Evolutionary conservation across 768 basidiomycete species (phyloP).

Genomic region (Boletus speciosus): DNA sequence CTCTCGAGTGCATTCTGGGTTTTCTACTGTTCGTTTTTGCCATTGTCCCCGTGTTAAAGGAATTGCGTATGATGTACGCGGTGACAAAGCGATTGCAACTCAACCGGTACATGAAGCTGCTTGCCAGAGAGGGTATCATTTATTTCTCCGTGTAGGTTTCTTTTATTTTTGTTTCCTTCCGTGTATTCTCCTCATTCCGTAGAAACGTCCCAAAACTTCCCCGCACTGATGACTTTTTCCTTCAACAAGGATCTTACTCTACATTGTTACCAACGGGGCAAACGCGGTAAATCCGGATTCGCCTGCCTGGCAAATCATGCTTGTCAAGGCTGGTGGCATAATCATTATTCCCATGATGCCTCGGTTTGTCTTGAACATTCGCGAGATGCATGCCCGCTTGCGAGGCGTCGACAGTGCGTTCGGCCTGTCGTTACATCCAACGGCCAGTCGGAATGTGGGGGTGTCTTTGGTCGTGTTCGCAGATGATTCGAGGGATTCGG

Average conservation of each 20-base stretch:
- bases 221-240: too few relatives aligned
- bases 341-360: background rate
- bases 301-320: background rate
- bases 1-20: background rate
- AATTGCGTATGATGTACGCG: background rate
- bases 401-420: background rate
- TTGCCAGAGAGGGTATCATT: background rate
- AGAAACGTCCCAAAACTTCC: too few relatives aligned
- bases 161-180: too few relatives aligned
- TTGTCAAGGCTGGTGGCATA: rapidly evolving
- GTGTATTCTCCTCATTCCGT: too few relatives aligned
- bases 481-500: background rate
- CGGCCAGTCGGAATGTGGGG: background rate
- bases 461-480: background rate
- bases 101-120: background rate
- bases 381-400: background rate
- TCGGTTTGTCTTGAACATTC: background rate
- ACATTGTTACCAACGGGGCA: too few relatives aligned
- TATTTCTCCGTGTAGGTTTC: conserved; percentile 1
- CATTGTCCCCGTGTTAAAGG: background rate
- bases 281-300: too few relatives aligned
- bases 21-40: background rate
- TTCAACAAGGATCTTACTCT: too few relatives aligned
- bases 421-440: background rate
- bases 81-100: background rate